phyloP scores from a whole-genome alignment of 1,284 basidiomycete genomes.

The Naganishia albida region DNA sequence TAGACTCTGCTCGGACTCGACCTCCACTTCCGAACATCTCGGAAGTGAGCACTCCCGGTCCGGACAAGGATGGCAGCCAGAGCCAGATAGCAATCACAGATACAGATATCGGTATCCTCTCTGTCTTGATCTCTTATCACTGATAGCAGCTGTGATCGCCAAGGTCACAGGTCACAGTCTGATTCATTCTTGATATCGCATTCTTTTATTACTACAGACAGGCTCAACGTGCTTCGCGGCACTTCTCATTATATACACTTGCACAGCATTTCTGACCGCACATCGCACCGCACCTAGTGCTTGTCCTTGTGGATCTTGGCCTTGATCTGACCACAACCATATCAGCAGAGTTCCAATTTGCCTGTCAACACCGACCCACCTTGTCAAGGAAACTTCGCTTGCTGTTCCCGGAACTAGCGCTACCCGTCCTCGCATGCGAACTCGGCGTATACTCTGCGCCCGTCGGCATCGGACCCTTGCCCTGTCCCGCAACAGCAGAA shows the following conservation, averaged over 20 bases:
- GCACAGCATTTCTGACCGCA: neutral
- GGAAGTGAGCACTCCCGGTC: constrained; percentile 1
- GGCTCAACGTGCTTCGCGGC: too few species aligned
- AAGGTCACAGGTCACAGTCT: too few species aligned
- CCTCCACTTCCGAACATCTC: constrained; percentile 10
- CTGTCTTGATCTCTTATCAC: too few species aligned
- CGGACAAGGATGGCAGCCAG: too few species aligned
- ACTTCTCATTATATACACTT: neutral
- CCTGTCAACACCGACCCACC: constrained; percentile 11
- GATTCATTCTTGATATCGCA: too few species aligned
- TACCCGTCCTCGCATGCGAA: constrained; percentile 14
- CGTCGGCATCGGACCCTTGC: neutral
- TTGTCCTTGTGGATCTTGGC: constrained; percentile 29
- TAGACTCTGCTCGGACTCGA: neutral
- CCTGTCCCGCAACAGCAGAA: constrained; percentile 19
- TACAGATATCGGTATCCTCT: too few species aligned
- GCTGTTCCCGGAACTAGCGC: constrained; percentile 12
- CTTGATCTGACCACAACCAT: constrained; percentile 15
- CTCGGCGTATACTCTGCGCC: constrained; percentile 1
- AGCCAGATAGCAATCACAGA: too few species aligned
- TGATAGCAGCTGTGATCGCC: too few species aligned
- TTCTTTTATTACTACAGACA: too few species aligned
- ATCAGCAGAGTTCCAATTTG: neutral
- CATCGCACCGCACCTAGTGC: constrained; percentile 14
- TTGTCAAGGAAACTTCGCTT: constrained; percentile 32